Conservation (phyloP, 257 asterid genomes). For the Fraxinus excelsior region DNA sequence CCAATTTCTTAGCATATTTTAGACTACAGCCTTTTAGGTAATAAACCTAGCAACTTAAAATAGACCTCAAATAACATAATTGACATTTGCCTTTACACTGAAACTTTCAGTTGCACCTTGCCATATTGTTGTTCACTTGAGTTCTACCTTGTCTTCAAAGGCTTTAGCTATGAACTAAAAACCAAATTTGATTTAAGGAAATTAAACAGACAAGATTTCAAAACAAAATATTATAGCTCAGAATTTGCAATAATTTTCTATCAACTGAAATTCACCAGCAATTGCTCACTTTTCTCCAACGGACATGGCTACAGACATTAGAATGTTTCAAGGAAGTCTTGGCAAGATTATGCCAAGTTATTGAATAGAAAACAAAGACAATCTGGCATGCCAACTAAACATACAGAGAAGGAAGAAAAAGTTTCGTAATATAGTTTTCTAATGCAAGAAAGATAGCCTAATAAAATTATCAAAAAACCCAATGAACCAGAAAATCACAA, state of each 20-base stretch:
- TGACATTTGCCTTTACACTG: no score
- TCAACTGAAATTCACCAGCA: no score
- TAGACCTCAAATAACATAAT: no score
- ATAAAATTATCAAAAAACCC: background rate
- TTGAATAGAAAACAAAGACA: background rate
- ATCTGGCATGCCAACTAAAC: background rate
- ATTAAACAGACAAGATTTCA: background rate
- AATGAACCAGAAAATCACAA: background rate
- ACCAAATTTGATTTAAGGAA: background rate
- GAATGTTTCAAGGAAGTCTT: background rate
- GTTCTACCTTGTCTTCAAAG: no score
- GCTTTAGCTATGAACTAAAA: no score
- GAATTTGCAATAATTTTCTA: no score
- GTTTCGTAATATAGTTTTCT: no score
- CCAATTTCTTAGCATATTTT: background rate
- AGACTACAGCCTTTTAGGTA: background rate
- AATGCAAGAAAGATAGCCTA: background rate
- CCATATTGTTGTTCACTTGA: no score
- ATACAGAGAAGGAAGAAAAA: background rate
- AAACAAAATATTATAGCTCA: no score
- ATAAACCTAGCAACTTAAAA: background rate
- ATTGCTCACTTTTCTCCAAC: background rate
- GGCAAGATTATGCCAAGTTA: background rate
- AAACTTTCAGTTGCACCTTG: no score
- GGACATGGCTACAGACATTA: background rate